Evolutionary conservation across 2,329 filamentous ascomycete genomes (phyloP).

Genomic region (Phyllosticta paracitricarpa): DNA sequence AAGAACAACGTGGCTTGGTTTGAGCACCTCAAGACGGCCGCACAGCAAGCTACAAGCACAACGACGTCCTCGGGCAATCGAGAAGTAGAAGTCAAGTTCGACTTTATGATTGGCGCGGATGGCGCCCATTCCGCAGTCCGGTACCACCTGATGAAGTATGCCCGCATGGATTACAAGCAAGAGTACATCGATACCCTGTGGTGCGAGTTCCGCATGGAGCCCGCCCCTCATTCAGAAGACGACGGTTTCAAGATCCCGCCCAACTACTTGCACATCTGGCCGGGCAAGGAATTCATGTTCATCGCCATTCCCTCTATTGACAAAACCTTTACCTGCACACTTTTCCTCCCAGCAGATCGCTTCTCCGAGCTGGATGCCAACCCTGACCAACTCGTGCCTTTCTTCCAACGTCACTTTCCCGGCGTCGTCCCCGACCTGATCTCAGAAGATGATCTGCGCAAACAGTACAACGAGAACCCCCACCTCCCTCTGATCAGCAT

Average conservation of each 20-base stretch:
- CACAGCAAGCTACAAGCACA: constrained; percentile 15
- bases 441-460: constrained; percentile 53
- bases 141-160: constrained; percentile 93
- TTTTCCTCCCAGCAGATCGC: constrained; percentile 69
- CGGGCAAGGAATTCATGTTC: constrained; percentile 90
- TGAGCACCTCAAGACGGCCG: constrained; percentile 40
- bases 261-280: constrained; percentile 96
- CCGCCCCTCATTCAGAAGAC: constrained; percentile 28
- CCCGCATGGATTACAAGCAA: constrained; percentile 82
- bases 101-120: constrained; percentile 88
- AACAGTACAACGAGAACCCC: constrained; percentile 71
- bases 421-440: constrained; percentile 66
- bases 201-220: constrained; percentile 85
- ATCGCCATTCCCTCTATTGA: constrained; percentile 89
- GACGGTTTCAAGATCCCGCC: constrained; percentile 70
- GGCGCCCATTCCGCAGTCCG: constrained; percentile 87
- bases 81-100: constrained; percentile 79
- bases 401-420: constrained; percentile 78
- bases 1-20: constrained; percentile 75
- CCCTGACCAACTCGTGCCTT: constrained; percentile 50
- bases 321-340: constrained; percentile 86
- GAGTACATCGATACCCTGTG: constrained; percentile 94
- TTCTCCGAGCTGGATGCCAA: constrained; percentile 59
- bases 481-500: constrained; percentile 89
- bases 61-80: constrained; percentile 21